Evolutionary conservation across 257 asterid genomes (phyloP), one percentile per base, ranked within the genome.

Genomic region (Cordia subcordata): DNA sequence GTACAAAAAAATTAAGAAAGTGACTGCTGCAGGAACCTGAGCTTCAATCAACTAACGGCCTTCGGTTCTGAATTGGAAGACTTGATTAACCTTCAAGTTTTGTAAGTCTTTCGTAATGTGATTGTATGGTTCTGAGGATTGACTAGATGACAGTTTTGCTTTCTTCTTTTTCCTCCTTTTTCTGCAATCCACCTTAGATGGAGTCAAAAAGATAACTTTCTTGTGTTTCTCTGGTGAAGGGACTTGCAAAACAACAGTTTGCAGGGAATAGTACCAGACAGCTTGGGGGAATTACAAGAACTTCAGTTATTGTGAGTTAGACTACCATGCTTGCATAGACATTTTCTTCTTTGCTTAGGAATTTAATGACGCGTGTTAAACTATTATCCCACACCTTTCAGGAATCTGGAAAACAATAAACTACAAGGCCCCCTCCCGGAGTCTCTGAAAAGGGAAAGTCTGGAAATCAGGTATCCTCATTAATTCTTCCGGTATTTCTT

Each of bases 371-470:
- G 10, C 14, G 2, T 27, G 35, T 27, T 27, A 27, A 27, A 27
- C 6, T 6, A 27, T 27, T 27, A 27, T 42, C 10, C 15, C 47
- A 3, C 47, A 55, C 74, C 56, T 70, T 22, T 49, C 51, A 87
- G 96, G 83, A 88, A 88, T 72, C 85, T 91, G 57, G 94, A 83
- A 74, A 82, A 91, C 71, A 91, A 91, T 57, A 84, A 74, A 73
- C 77, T 91, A 49, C 94, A 76, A 72, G 98, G 96, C 38, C 96
- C 96, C 35, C 92, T 91, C n/a, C 98, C 98, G 37, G 80, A 72
- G 54, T 77, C 96, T 45, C 69, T 91, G 66, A 74, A 88, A 85
- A 66, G 87, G 64, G 84, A 82, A 32, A 82, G 83, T 64, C 68
- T 88, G 62, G 80, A 88, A 77, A 79, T 91, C 79, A 81, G 88